Evolutionary conservation across 1,284 basidiomycete species (phyloP), one percentile per base, ranked within the genome.

Genomic region (Ustilago tritici): DNA sequence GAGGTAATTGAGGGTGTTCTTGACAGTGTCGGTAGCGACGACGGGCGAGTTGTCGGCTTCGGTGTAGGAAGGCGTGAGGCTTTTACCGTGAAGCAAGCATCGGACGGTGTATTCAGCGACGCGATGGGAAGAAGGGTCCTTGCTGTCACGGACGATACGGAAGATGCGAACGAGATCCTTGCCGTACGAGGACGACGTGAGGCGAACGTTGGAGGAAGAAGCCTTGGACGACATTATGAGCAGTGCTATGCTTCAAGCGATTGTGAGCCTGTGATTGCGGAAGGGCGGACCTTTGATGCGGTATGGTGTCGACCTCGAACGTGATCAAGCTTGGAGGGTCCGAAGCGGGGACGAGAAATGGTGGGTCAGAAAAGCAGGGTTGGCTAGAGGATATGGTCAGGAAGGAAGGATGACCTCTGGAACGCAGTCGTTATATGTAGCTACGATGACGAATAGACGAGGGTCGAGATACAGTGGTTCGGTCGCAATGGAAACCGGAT

Each of bases 1-100:
- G 55, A 82, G 78, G 70, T 72, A 70, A 63, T 97, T 93, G 23
- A 91, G 92, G 62, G 95, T 96, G 87, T 97, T 96, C 89, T 97
- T 97, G 87, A 95, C 93, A 92, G 80, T 77, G 57, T 81, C 81
- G 14, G 84, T 85, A 40, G 84, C 78, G 15, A 85, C 84, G 46
- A 85, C 76, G 47, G 78, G 76, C 35, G 75, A 70, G 69, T 80
- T 80, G 64, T 83, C 77, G 12, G 78, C 75, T 38, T 79, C 38
- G 17, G 79, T 80, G 83, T 49, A 78, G 36, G 36, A 79, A n/a
- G 77, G 71, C 28, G 63, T 78, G 50, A 81, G 70, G 32, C 66
- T 61, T 47, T 73, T 61, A 19, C 79, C 81, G 38, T 75, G 72
- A n/a, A 83, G 78, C 58, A 82, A 63, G 64, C 68, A 76, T 56